These are phyloP conservation scores for Termitomyces bulborhizus DNA, from an alignment of 768 basidiomycete genomes.

Conservation along the genomic window DNA sequence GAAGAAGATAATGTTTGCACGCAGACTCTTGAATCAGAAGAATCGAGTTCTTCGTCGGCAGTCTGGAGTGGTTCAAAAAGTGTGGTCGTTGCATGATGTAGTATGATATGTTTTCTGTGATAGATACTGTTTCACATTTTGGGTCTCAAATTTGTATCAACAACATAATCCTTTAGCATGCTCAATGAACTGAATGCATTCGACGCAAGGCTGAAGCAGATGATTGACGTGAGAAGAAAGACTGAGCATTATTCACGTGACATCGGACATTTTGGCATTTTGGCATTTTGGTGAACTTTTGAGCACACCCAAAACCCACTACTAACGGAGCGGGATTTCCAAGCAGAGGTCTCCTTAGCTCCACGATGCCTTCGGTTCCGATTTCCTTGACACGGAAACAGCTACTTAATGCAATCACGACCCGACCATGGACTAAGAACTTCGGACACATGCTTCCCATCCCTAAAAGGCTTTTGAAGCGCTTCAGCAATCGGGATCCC, in stretches of 20 bases:
- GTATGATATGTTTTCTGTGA: background rate
- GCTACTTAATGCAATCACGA: constrained; percentile 43
- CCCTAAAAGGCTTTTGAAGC: constrained; percentile 48
- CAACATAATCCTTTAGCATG: too few species aligned
- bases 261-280: too few species aligned
- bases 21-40: constrained; percentile 79
- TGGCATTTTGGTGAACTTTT: too few species aligned
- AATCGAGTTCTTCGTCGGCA: constrained; percentile 56
- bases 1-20: background rate
- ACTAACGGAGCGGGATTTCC: too few species aligned
- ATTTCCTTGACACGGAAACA: constrained; percentile 28
- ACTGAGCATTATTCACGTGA: too few species aligned
- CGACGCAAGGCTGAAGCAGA: too few species aligned
- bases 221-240: too few species aligned
- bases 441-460: constrained; percentile 61
- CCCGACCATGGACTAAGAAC: constrained; percentile 52
- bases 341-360: background rate
- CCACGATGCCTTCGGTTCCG: constrained; percentile 23
- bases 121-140: background rate
- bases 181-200: too few species aligned
- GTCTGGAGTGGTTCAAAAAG: constrained; percentile 38
- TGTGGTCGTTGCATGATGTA: constrained; percentile 8
- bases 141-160: too few species aligned
- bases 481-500: constrained; percentile 36
- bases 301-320: too few species aligned